phyloP scores from a whole-genome alignment of 2,329 filamentous ascomycete species.

The Aspergillus candidus region DNA sequence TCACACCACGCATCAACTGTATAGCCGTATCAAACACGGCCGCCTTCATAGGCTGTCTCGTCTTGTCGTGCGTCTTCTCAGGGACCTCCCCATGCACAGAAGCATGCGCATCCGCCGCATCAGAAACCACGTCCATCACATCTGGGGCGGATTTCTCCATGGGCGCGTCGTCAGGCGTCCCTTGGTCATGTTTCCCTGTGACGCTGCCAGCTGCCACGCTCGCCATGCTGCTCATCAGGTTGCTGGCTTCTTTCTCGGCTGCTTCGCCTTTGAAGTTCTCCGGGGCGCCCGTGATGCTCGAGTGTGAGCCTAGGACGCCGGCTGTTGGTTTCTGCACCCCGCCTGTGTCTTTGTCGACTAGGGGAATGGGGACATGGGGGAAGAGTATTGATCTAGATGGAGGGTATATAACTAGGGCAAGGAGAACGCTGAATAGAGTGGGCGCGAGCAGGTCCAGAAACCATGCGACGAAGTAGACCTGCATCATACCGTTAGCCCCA shows the following conservation, averaged over 20 bases:
- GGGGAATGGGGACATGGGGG: constrained; percentile 67
- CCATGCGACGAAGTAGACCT: constrained; percentile 62
- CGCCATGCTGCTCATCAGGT: constrained; percentile 69
- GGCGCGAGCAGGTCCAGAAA: constrained; percentile 64
- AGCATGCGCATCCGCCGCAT: constrained; percentile 50
- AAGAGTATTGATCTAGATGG: constrained; percentile 60
- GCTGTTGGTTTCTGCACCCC: constrained; percentile 71
- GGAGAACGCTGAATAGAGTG: constrained; percentile 50
- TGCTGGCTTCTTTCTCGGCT: constrained; percentile 74
- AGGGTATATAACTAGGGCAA: constrained; percentile 62
- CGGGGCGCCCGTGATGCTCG: constrained; percentile 72
- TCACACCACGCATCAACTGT: constrained; percentile 62
- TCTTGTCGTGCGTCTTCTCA: constrained; percentile 59
- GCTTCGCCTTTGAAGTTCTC: constrained; percentile 80
- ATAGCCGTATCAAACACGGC: constrained; percentile 72
- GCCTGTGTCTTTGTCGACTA: constrained; percentile 64
- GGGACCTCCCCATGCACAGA: constrained; percentile 48
- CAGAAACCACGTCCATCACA: constrained; percentile 51
- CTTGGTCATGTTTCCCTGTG: constrained; percentile 68
- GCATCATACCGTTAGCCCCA: background rate
- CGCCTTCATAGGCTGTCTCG: constrained; percentile 69
- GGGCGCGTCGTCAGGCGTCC: constrained; percentile 49
- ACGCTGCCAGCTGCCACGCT: constrained; percentile 68
- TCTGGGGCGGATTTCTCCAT: constrained; percentile 55
- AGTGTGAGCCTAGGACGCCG: constrained; percentile 67